A percentile compares a stretch with the other conserved stretches of the same genome.
phyloP scores from a whole-genome alignment of 768 basidiomycete genomes.

The Trichaptum fuscoviolaceum region DNA sequence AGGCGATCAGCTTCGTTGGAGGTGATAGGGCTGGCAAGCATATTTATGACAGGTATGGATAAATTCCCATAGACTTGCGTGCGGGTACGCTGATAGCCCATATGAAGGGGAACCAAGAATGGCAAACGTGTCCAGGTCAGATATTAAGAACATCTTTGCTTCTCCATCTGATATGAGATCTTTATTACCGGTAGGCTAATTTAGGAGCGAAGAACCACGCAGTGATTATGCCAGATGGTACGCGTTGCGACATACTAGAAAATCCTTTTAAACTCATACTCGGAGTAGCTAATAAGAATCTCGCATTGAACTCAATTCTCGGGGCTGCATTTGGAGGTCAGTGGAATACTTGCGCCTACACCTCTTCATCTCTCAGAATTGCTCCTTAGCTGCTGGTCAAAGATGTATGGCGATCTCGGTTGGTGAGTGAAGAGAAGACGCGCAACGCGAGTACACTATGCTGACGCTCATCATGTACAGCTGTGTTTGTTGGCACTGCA shows the following conservation, averaged over 20 bases:
- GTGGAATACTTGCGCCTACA: not conserved
- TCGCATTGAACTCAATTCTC: conserved; percentile 85
- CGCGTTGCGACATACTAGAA: not conserved
- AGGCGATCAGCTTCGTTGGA: conserved; percentile 95
- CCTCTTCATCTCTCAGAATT: not conserved
- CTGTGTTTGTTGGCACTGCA: conserved; percentile 76
- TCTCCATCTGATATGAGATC: not conserved
- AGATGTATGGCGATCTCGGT: conserved; percentile 97
- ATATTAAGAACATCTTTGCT: not conserved
- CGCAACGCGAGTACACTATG: not conserved
- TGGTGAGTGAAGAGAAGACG: not conserved
- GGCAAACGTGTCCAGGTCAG: conserved; percentile 68
- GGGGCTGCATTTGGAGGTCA: conserved; percentile 81
- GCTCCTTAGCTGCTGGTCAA: conserved; percentile 73
- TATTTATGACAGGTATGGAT: conserved; percentile 61
- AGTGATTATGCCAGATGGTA: conserved; percentile 77
- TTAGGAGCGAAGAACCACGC: conserved; percentile 98
- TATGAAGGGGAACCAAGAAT: conserved; percentile 59
- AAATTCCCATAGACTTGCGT: not conserved
- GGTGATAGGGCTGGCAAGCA: conserved; percentile 90
- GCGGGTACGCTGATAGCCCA: not conserved
- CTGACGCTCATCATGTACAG: conserved; percentile 28
- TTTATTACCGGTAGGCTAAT: conserved; percentile 42
- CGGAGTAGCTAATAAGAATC: conserved; percentile 72
- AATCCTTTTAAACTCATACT: not conserved